These are phyloP conservation scores for Carex scoparia DNA, from an alignment of 176 grass and related monocot species.

Conservation along the genomic window DNA sequence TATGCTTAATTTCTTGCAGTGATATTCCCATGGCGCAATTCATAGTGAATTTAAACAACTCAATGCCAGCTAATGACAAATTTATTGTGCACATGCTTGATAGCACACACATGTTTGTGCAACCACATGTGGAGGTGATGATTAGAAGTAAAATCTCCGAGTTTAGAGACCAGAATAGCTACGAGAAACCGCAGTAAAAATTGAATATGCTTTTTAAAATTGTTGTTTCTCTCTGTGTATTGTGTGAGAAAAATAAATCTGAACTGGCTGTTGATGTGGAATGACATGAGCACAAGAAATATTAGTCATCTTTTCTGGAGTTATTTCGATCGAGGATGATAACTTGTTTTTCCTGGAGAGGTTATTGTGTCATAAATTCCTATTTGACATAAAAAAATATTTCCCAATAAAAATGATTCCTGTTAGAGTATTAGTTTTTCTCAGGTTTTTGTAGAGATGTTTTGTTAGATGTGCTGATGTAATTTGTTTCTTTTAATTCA, in stretches of 20 bases:
- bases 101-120: conserved; percentile 81
- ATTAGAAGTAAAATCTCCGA: conserved; percentile 69
- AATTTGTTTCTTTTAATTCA: too few species aligned
- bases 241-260: conserved; percentile 1
- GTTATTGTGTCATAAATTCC: background rate
- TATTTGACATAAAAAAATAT: background rate
- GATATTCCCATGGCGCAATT: conserved; percentile 92
- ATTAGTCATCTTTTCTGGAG: background rate
- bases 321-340: background rate
- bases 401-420: too few species aligned
- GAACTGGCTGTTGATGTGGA: background rate
- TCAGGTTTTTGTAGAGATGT: too few species aligned
- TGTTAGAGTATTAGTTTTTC: too few species aligned
- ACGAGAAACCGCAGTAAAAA: conserved; percentile 54
- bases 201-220: background rate
- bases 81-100: conserved; percentile 89
- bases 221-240: background rate
- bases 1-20: conserved; percentile 21
- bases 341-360: background rate
- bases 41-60: conserved; percentile 68
- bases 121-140: conserved; percentile 54
- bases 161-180: conserved; percentile 87
- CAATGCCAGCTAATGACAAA: conserved; percentile 61
- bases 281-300: conserved; percentile 4
- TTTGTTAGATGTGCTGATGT: too few species aligned